Base-by-base conservation (phyloP, 2,329 filamentous ascomycete species). In the Paecilomyces dactylethromorphus region DNA sequence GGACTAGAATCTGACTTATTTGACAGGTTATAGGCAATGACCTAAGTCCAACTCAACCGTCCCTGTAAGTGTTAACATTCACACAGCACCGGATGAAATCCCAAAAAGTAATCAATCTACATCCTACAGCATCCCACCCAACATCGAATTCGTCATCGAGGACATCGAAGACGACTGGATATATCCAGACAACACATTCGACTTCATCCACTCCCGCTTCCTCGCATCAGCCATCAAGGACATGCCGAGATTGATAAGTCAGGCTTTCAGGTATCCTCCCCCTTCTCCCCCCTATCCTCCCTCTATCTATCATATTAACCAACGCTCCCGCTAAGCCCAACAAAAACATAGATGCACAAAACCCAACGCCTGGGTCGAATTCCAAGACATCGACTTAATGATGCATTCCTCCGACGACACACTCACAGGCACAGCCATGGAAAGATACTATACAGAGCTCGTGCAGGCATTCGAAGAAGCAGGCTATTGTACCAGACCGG, bases 131-230 rank as follows among this genome's bases (percentile, higher is more conserved):
- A 68, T 84, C 12, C 82, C 82, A 2, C 79, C 82, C 2, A 84
- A 84, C 62, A 76, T 83, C 22, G 73, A 75, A 22, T 84, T 84
- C 63, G 73, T 82, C 67, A 76, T 85, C 11, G 83, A 86, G 58
- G 83, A 86, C 61, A 76, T 81, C 24, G 83, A 85, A 67, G 77
- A 76, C 57, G 74, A 77, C 2, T 86, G 84, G 83, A 67, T 84
- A 18, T 29, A 29, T 29, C 78, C 83, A 59, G 79, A 6, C 65
- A 78, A 84, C 60, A 76, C 81, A 55, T 86, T 85, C 57, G 83
- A 87, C 66, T 85, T 84, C 59, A 79, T 87, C 33, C 84, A 86
- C 66, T 78, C 81, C 15, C 77, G 84, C 2, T 78, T 83, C 58
- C 81, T 81, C 1, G 80, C 82, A 13, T 79, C 81, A 75, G 81